Conservation (phyloP, 2,329 filamentous ascomycete species). For the Juglanconis juglandina region DNA sequence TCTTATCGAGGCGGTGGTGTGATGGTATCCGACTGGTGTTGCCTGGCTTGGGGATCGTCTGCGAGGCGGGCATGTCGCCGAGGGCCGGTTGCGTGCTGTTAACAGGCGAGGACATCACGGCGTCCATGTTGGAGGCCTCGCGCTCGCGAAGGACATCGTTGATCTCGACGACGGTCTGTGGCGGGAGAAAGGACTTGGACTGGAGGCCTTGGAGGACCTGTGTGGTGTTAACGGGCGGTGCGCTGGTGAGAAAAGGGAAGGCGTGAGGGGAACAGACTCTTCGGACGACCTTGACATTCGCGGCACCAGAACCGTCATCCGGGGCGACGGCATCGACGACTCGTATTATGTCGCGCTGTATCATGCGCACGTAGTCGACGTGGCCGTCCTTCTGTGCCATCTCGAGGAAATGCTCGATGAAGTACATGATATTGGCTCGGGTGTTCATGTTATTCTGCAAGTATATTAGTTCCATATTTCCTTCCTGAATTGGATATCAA, state of each 20-base stretch:
- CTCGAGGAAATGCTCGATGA: constrained; percentile 92
- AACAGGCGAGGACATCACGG: constrained; percentile 49
- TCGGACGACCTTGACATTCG: constrained; percentile 89
- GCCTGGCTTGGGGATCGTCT: constrained; percentile 35
- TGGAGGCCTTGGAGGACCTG: constrained; percentile 68
- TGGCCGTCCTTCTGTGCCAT: constrained; percentile 74
- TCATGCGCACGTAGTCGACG: constrained; percentile 83
- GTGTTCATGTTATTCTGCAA: constrained; percentile 88
- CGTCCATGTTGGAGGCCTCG: constrained; percentile 60
- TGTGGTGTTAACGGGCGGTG: no score
- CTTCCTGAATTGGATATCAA: neutral
- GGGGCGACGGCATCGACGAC: constrained; percentile 92
- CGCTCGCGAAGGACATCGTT: constrained; percentile 79
- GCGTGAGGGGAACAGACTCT: constrained; percentile 49
- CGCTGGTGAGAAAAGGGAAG: neutral
- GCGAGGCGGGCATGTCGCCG: constrained; percentile 39
- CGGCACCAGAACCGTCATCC: constrained; percentile 79
- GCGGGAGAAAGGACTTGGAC: constrained; percentile 68
- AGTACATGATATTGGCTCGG: constrained; percentile 98
- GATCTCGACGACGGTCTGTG: constrained; percentile 72
- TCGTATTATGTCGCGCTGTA: constrained; percentile 86
- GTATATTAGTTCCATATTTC: constrained; percentile 16
- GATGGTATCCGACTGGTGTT: constrained; percentile 25
- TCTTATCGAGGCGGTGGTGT: constrained; percentile 63
- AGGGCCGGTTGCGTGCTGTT: constrained; percentile 38